A percentile compares a stretch with the other conserved stretches of the same genome.
These are phyloP conservation scores for Periconia macrospinosa DNA, from an alignment of 2,329 filamentous ascomycete species.

Conservation along the genomic window DNA sequence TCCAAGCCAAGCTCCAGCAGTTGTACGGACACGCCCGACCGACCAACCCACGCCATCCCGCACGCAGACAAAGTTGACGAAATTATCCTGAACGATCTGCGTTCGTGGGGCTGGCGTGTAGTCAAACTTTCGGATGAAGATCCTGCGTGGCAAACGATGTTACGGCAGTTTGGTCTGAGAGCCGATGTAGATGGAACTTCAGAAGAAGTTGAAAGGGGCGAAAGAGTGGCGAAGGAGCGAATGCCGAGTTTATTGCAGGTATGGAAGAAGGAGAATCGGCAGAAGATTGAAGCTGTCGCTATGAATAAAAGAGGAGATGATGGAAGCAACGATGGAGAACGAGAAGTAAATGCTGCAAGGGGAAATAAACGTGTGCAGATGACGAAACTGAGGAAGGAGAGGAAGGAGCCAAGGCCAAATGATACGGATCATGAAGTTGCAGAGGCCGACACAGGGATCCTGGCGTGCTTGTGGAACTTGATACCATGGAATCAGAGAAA, in stretches of 20 bases:
- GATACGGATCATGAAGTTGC: not conserved
- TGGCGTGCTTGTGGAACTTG: too few relatives aligned
- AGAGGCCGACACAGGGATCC: not conserved
- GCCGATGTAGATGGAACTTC: too few relatives aligned
- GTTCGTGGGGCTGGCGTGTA: slow-evolving; percentile 7
- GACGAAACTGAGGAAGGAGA: not conserved
- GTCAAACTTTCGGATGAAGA: not conserved
- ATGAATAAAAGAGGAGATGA: not conserved
- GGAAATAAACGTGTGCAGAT: too few relatives aligned
- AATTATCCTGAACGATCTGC: slow-evolving; percentile 3
- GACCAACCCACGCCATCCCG: slow-evolving; percentile 1
- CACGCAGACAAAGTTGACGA: slow-evolving; percentile 3
- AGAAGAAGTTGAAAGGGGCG: not conserved
- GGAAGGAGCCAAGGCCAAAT: not conserved
- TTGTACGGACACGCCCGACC: not conserved
- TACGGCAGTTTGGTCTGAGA: not conserved
- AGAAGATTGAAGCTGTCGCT: not conserved
- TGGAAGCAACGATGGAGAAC: not conserved
- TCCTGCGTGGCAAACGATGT: not conserved
- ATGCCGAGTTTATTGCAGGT: not conserved
- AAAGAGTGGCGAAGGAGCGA: not conserved
- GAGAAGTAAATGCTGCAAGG: not conserved
- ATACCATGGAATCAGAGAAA: not conserved
- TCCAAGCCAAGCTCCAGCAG: not conserved
- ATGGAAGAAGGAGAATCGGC: not conserved